phyloP scores from a whole-genome alignment of 345 rosid genomes.

The Populus euphratica region DNA sequence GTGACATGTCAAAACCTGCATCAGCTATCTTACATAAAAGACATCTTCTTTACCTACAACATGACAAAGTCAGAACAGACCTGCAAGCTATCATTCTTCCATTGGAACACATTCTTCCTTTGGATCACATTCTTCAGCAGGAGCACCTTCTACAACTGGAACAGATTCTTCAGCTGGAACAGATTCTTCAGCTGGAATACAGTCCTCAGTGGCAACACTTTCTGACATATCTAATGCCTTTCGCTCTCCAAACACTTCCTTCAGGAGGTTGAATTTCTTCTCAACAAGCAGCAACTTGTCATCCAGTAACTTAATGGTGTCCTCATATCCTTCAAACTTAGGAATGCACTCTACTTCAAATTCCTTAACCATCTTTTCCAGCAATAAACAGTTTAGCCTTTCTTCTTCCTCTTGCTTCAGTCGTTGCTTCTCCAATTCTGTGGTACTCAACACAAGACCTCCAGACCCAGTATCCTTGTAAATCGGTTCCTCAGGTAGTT shows the following conservation, averaged over 20 bases:
- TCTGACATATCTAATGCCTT: constrained; percentile 30
- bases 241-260: constrained; percentile 32
- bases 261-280: constrained; percentile 25
- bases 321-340: constrained; percentile 33
- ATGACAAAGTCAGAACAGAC: not conserved
- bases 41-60: not conserved
- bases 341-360: constrained; percentile 40
- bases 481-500: constrained; percentile 53
- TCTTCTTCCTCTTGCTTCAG: constrained; percentile 71
- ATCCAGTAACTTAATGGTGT: constrained; percentile 25
- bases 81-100: not conserved
- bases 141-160: not conserved
- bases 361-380: constrained; percentile 50
- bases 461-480: constrained; percentile 76
- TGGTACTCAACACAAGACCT: constrained; percentile 67
- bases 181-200: not conserved
- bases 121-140: not conserved
- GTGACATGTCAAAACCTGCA: not conserved
- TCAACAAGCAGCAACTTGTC: constrained; percentile 37
- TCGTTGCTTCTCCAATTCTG: constrained; percentile 63
- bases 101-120: not conserved
- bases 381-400: constrained; percentile 29
- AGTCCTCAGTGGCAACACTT: constrained; percentile 27
- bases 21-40: not conserved
- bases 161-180: not conserved